Percentiles rank a stretch among this genome's conserved stretches.
Conservation (phyloP, 1,139 yeast genomes). For the Taphrina deformans region DNA sequence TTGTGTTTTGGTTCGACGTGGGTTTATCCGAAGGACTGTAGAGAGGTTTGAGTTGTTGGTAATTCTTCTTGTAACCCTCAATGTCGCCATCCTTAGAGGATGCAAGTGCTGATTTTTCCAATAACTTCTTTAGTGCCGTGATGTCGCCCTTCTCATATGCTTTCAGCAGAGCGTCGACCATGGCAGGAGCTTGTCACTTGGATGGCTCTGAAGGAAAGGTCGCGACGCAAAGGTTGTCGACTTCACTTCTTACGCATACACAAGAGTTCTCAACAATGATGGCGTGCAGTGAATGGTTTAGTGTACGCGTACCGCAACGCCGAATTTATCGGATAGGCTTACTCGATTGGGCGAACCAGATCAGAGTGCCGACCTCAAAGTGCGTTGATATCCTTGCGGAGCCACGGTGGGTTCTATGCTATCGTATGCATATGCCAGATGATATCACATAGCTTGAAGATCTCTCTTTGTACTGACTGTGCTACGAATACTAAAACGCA, state of each 20-base stretch:
- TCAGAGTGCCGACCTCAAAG: too few species aligned
- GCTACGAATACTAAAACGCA: too few species aligned
- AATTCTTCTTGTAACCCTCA: not conserved
- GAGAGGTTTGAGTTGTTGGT: conserved; percentile 18
- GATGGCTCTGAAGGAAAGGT: too few species aligned
- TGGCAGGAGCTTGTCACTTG: not conserved
- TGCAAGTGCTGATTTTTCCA: conserved; percentile 10
- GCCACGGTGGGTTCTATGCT: too few species aligned
- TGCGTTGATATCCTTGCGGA: too few species aligned
- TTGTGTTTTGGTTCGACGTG: conserved; percentile 19
- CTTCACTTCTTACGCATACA: not conserved
- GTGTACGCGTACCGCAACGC: not conserved
- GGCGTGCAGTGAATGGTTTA: not conserved
- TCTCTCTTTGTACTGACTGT: too few species aligned
- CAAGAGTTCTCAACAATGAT: not conserved
- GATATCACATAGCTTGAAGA: too few species aligned
- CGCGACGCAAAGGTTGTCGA: too few species aligned
- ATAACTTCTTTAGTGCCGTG: not conserved
- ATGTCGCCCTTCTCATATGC: conserved; percentile 18
- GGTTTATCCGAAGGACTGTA: conserved; percentile 28
- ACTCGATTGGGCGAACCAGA: not conserved
- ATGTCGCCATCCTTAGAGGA: conserved; percentile 1
- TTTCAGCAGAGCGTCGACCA: conserved; percentile 27
- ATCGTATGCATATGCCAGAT: too few species aligned
- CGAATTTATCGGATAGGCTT: not conserved